phyloP scores from a whole-genome alignment of 108 stramenopile species.

The Aurantiochytrium sp. region DNA sequence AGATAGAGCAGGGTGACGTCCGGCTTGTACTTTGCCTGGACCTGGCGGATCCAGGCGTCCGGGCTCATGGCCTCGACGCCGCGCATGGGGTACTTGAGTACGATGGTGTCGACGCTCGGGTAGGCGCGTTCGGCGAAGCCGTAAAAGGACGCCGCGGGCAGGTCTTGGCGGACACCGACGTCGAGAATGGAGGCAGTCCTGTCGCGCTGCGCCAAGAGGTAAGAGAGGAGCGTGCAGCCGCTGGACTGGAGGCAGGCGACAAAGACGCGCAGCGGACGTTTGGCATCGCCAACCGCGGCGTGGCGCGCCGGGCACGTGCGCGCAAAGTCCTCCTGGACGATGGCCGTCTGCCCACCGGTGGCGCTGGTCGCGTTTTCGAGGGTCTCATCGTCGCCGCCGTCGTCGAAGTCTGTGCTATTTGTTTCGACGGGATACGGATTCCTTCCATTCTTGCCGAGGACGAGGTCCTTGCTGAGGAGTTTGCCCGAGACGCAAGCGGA shows the following conservation, averaged over 20 bases:
- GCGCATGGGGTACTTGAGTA: background rate
- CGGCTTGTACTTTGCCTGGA: background rate
- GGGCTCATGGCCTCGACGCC: background rate
- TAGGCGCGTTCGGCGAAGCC: background rate
- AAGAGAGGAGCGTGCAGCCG: background rate
- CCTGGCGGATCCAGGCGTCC: background rate
- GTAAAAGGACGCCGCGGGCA: background rate
- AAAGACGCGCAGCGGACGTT: background rate
- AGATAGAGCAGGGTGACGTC: background rate
- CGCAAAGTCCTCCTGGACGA: background rate
- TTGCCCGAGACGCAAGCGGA: background rate
- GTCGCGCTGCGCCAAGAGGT: background rate
- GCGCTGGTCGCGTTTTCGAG: background rate
- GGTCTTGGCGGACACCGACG: background rate
- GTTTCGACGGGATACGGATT: too few species aligned
- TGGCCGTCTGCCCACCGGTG: background rate
- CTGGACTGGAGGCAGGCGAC: background rate
- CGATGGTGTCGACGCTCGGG: background rate
- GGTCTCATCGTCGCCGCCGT: too few species aligned
- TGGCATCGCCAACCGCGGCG: background rate
- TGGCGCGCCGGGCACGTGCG: background rate
- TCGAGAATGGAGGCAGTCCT: background rate
- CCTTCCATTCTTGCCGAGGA: background rate
- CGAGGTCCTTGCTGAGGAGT: background rate
- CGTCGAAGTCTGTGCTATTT: too few species aligned